phyloP scores from a whole-genome alignment of 2,329 filamentous ascomycete genomes.

The Fusarium pilosicola region DNA sequence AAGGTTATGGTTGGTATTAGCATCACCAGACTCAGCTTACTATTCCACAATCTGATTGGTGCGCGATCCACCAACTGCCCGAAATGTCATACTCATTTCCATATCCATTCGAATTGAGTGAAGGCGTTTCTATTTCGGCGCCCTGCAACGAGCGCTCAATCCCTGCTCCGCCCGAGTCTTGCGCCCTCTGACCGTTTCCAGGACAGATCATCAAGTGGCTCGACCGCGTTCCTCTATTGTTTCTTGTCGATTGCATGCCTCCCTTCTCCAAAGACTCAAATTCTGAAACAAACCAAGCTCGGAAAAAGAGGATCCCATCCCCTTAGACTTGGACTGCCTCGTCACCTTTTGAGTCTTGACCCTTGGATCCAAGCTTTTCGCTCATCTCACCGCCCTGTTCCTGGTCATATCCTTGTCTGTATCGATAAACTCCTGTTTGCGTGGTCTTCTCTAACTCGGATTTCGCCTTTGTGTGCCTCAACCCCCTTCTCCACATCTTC shows the following conservation, averaged over 20 bases:
- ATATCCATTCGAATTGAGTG: background rate
- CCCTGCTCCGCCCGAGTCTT: conserved; percentile 41
- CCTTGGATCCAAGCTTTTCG: conserved; percentile 37
- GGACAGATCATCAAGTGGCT: conserved; percentile 38
- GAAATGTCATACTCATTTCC: conserved; percentile 15
- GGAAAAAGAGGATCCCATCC: conserved; percentile 31
- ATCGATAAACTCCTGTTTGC: conserved; percentile 17
- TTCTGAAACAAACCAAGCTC: conserved; percentile 41
- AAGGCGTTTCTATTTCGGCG: conserved; percentile 13
- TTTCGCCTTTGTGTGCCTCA: conserved; percentile 39
- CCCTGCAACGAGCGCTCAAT: conserved; percentile 35
- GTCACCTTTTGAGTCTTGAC: conserved; percentile 14
- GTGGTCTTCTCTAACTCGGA: conserved; percentile 32
- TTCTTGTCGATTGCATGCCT: conserved; percentile 22
- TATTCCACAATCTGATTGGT: conserved; percentile 13
- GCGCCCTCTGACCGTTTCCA: conserved; percentile 36
- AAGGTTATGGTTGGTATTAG: background rate
- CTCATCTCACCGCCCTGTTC: conserved; percentile 39
- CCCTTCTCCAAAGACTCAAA: conserved; percentile 15
- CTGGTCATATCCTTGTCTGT: conserved; percentile 36
- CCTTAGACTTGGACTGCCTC: conserved; percentile 30
- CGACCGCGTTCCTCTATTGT: conserved; percentile 30
- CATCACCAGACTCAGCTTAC: background rate
- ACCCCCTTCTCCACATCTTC: conserved; percentile 48
- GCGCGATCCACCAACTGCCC: background rate